These are phyloP conservation scores for Lentinula lateritia DNA, from an alignment of 768 basidiomycete species.

Conservation along the genomic window DNA sequence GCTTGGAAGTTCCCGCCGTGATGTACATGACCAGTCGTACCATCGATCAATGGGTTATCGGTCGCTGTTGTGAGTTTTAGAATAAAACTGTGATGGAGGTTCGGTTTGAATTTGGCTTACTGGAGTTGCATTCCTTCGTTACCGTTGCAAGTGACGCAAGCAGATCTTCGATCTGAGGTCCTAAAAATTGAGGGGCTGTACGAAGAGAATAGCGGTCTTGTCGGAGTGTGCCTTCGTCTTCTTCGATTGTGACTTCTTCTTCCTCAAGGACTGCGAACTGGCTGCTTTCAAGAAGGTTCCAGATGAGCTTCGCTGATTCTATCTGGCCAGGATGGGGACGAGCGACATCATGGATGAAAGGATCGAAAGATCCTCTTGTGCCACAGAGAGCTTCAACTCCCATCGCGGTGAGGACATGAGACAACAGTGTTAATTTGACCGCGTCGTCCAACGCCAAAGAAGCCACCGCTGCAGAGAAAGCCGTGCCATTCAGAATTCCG, in stretches of 20 bases:
- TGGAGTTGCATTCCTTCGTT: constrained; percentile 74
- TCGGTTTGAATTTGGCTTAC: constrained; percentile 32
- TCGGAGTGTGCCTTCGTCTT: constrained; percentile 64
- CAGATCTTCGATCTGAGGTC: constrained; percentile 76
- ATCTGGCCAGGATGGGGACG: constrained; percentile 82
- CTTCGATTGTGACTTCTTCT: constrained; percentile 56
- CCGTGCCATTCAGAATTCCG: constrained; percentile 81
- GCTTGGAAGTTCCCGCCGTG: constrained; percentile 63
- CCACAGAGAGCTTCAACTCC: constrained; percentile 74
- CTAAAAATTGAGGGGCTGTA: constrained; percentile 72
- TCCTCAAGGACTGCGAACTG: constrained; percentile 55
- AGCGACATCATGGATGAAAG: constrained; percentile 69
- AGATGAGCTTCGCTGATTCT: constrained; percentile 61
- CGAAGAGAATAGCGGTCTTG: constrained; percentile 73
- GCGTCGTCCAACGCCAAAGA: constrained; percentile 70
- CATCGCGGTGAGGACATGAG: constrained; percentile 75
- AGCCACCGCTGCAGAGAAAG: constrained; percentile 74
- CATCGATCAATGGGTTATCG: constrained; percentile 77
- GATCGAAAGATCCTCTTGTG: constrained; percentile 53
- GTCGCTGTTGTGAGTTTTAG: constrained; percentile 45
- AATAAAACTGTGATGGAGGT: background rate
- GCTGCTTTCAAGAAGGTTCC: constrained; percentile 54
- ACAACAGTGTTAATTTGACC: constrained; percentile 50
- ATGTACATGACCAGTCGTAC: constrained; percentile 57
- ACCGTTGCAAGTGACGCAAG: constrained; percentile 52